Conservation (phyloP, 2,329 filamentous ascomycete species). For the Exophiala sp. region DNA sequence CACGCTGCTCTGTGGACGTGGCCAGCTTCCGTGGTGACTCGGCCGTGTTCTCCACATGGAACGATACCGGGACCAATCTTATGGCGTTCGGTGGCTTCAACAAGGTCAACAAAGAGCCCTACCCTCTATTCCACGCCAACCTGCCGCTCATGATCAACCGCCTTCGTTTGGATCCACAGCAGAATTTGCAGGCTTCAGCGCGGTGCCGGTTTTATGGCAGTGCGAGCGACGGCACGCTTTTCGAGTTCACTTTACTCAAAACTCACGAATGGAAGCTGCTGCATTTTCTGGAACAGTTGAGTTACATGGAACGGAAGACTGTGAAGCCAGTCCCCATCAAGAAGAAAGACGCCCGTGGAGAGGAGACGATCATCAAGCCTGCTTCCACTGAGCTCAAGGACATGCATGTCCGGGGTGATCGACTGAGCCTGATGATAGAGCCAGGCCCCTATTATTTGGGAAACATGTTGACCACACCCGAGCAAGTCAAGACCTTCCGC, state of each 20-base stretch:
- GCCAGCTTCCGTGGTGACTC: slow-evolving; percentile 12
- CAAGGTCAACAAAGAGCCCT: slow-evolving; percentile 10
- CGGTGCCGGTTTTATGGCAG: slow-evolving; percentile 52
- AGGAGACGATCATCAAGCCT: slow-evolving; percentile 4
- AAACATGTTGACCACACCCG: slow-evolving; percentile 12
- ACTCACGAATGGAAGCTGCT: slow-evolving; percentile 62
- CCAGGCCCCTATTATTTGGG: slow-evolving; percentile 25
- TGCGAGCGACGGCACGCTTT: slow-evolving; percentile 63
- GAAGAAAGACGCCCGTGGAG: slow-evolving; percentile 8
- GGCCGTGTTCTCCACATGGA: slow-evolving; percentile 17
- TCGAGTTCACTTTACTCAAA: slow-evolving; percentile 62
- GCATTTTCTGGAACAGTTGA: slow-evolving; percentile 66
- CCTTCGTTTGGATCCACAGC: slow-evolving; percentile 7
- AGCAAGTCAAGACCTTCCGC: slow-evolving; percentile 11
- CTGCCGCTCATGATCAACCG: slow-evolving; percentile 23
- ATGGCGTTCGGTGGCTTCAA: slow-evolving; percentile 18
- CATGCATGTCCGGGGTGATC: slow-evolving; percentile 25
- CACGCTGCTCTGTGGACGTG: slow-evolving; percentile 19
- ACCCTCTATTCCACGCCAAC: slow-evolving; percentile 21
- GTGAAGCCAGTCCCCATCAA: slow-evolving; percentile 15
- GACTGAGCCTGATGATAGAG: slow-evolving; percentile 25
- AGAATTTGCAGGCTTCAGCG: not conserved
- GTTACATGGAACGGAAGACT: slow-evolving; percentile 39
- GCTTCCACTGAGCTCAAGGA: slow-evolving; percentile 9
- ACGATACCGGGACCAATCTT: slow-evolving; percentile 14